Conservation (phyloP, 345 rosid species). For the Hypericum androsaemum region DNA sequence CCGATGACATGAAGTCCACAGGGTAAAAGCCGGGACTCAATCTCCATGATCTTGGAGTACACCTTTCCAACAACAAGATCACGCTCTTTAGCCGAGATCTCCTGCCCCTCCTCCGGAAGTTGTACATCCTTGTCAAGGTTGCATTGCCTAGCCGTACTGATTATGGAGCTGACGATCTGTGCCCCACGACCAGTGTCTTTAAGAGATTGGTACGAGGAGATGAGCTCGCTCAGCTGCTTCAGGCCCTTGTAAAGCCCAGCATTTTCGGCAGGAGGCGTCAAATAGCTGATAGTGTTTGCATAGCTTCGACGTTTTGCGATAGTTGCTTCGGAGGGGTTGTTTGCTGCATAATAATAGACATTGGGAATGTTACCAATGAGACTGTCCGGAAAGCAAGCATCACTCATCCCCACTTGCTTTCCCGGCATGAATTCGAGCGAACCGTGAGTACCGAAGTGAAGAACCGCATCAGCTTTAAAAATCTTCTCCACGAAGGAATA, state of each 20-base stretch:
- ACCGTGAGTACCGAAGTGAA: slow-evolving; percentile 98
- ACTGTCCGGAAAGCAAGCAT: slow-evolving; percentile 86
- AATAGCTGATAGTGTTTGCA: slow-evolving; percentile 89
- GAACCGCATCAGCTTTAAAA: slow-evolving; percentile 92
- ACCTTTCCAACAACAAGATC: slow-evolving; percentile 93
- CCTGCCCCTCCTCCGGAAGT: slow-evolving; percentile 75
- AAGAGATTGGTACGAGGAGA: slow-evolving; percentile 90
- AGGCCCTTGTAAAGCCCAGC: slow-evolving; percentile 98
- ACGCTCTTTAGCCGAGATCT: slow-evolving; percentile 60
- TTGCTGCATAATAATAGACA: slow-evolving; percentile 91
- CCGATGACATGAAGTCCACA: slow-evolving; percentile 97
- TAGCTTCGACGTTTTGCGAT: slow-evolving; percentile 96
- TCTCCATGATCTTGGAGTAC: slow-evolving; percentile 98
- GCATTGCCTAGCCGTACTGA: slow-evolving; percentile 92
- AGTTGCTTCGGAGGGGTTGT: slow-evolving; percentile 97
- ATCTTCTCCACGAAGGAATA: slow-evolving; percentile 93
- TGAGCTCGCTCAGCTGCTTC: slow-evolving; percentile 91
- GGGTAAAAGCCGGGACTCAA: slow-evolving; percentile 87
- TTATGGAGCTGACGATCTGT: slow-evolving; percentile 87
- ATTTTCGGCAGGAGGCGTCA: slow-evolving; percentile 99
- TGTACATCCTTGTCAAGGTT: slow-evolving; percentile 92
- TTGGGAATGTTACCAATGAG: slow-evolving; percentile 96
- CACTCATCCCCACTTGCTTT: slow-evolving; percentile 99
- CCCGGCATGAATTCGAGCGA: slow-evolving; percentile 99
- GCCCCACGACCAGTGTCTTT: slow-evolving; percentile 89